These are phyloP conservation scores for Fusarium oligoseptatum DNA, from an alignment of 2,329 filamentous ascomycete species.

Conservation along the genomic window DNA sequence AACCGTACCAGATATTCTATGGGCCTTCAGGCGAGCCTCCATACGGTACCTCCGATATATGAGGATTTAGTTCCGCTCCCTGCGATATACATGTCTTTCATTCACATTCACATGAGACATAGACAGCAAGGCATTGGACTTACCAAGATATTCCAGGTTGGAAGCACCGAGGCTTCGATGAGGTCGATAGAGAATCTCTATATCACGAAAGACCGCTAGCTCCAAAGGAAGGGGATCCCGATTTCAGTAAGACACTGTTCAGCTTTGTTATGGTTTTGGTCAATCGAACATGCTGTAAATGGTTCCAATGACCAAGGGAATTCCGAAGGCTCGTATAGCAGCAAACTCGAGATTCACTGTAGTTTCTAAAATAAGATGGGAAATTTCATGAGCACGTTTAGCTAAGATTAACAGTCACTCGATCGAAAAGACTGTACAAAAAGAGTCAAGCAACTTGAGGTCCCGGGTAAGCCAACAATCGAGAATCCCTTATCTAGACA, in stretches of 20 bases:
- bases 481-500: background rate
- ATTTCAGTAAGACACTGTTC: fast-evolving
- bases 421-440: background rate
- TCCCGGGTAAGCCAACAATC: background rate
- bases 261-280: no score
- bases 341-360: background rate
- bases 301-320: background rate
- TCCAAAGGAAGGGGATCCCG: background rate
- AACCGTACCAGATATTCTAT: no score
- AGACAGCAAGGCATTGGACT: background rate
- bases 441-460: background rate
- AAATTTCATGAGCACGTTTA: background rate
- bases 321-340: background rate
- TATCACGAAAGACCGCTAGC: background rate
- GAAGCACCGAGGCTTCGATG: background rate
- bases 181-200: background rate
- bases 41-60: background rate
- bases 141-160: background rate
- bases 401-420: background rate
- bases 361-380: background rate
- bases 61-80: background rate
- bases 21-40: background rate
- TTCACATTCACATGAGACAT: background rate
- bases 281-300: background rate
- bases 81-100: background rate